Conservation (phyloP, 108 stramenopile genomes). For the Skeletonema costatum region DNA sequence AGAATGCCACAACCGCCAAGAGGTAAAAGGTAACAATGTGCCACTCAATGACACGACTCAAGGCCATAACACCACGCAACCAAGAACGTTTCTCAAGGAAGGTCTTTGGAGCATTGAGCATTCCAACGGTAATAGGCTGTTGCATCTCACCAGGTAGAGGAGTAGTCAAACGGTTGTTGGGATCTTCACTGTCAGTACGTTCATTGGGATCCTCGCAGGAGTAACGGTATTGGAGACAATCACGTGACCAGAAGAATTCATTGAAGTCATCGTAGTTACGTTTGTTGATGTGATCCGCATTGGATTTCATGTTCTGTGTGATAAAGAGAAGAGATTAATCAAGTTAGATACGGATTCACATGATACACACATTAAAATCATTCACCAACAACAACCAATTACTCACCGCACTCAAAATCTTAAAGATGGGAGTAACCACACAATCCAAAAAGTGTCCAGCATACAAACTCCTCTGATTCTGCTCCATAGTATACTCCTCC, state of each 20-base stretch:
- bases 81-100: constrained; percentile 96
- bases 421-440: constrained; percentile 92
- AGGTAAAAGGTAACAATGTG: constrained; percentile 95
- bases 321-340: constrained; percentile 6
- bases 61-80: constrained; percentile 89
- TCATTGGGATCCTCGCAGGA: constrained; percentile 52
- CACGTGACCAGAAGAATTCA: constrained; percentile 98
- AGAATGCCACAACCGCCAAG: constrained; percentile 87
- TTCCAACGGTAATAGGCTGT: constrained; percentile 74
- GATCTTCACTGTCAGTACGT: constrained; percentile 48
- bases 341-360: constrained; percentile 1
- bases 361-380: background rate
- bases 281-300: constrained; percentile 82
- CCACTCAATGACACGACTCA: constrained; percentile 93
- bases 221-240: constrained; percentile 89
- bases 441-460: constrained; percentile 95
- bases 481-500: constrained; percentile 80
- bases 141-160: constrained; percentile 62
- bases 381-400: background rate
- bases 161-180: constrained; percentile 31
- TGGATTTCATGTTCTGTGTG: constrained; percentile 72
- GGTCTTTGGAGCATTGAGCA: constrained; percentile 89
- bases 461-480: constrained; percentile 87
- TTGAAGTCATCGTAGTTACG: constrained; percentile 99
- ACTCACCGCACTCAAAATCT: constrained; percentile 79